Evolutionary conservation across 148 eudicot species (phyloP).

Genomic region (Pharnaceum exiguum): DNA sequence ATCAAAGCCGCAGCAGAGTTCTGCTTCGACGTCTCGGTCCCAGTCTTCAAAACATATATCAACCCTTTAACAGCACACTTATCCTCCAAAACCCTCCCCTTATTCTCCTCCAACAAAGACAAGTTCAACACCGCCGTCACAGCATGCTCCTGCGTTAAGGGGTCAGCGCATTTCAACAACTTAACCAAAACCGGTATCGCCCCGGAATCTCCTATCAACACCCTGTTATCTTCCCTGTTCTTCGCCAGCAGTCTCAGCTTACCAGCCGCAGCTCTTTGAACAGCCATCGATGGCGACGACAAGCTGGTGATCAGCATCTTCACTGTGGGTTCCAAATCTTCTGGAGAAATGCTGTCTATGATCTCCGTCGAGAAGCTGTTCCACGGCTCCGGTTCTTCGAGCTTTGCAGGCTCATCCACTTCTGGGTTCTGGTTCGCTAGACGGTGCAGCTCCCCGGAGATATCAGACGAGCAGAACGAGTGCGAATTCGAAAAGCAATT

Average conservation of each 20-base stretch:
- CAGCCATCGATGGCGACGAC: constrained; percentile 42
- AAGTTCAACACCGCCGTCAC: constrained; percentile 77
- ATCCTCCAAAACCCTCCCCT: constrained; percentile 30
- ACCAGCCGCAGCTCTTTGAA: constrained; percentile 75
- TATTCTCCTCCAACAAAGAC: constrained; percentile 53
- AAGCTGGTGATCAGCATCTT: constrained; percentile 66
- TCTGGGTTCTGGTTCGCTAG: constrained; percentile 36
- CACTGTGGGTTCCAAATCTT: constrained; percentile 83
- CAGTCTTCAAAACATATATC: constrained; percentile 70
- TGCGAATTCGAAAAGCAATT: no score
- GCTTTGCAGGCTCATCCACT: not conserved
- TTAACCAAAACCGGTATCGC: constrained; percentile 61
- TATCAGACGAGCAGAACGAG: constrained; percentile 74
- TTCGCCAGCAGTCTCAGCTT: constrained; percentile 71
- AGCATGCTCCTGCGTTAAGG: constrained; percentile 78
- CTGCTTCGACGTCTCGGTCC: constrained; percentile 77
- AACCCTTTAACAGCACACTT: constrained; percentile 59
- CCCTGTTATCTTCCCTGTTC: constrained; percentile 79
- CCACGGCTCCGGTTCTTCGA: constrained; percentile 55
- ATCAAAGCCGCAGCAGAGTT: constrained; percentile 80
- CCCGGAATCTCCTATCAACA: constrained; percentile 71
- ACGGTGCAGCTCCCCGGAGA: constrained; percentile 83
- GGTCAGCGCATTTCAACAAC: constrained; percentile 58
- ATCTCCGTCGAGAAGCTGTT: constrained; percentile 85
- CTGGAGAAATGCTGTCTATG: constrained; percentile 75